Base-by-base conservation (phyloP, 2,329 filamentous ascomycete genomes). In the Penicillium polonicum region DNA sequence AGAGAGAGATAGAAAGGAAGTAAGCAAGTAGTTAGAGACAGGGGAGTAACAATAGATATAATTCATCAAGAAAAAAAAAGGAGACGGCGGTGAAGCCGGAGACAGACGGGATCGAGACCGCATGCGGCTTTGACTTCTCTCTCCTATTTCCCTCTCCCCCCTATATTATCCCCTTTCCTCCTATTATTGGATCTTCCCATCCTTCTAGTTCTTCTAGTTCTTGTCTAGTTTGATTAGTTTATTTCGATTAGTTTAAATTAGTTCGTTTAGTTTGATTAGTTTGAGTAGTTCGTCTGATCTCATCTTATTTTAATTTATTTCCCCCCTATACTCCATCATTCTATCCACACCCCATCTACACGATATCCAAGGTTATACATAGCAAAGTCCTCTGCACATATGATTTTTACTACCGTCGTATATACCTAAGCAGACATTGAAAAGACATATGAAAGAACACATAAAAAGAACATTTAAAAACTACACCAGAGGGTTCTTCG, bases 41-140 rank as follows among this genome's bases (percentile, higher is more conserved):
- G 38, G 27, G 35, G 35, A 43, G 36, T 44, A 29, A 25, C 12
- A 29, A 27, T 45, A 45, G 43, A 48, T 48, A 48, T 48, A 48
- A 36, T 48, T 35, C 9, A 33, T 13, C 13, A 33, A 31, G 27
- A 19, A 27, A 27, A 27, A 52, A 53, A 52, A 57, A 55, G 52
- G 58, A 54, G 59, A 60, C 55, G 55, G 62, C 62, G 62, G 62
- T 65, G 62, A 64, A 58, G 57, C 56, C 62, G 62, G 51, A 60
- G 58, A 46, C 29, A 51, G 44, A 48, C 57, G 52, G 57, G 33
- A 59, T 52, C 49, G 49, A 54, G 55, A 48, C 60, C 60, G 62
- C 60, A 64, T 64, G 62, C 62, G 61, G 59, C 49, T 27, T 45
- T 52, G 31, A 35, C n/a, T 39, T 38, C 15, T 27, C 44, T 19